A percentile compares a stretch with the other conserved stretches of the same genome.
Evolutionary conservation across 306 rosid species (phyloP).

Genomic region (Cucumis melo): DNA sequence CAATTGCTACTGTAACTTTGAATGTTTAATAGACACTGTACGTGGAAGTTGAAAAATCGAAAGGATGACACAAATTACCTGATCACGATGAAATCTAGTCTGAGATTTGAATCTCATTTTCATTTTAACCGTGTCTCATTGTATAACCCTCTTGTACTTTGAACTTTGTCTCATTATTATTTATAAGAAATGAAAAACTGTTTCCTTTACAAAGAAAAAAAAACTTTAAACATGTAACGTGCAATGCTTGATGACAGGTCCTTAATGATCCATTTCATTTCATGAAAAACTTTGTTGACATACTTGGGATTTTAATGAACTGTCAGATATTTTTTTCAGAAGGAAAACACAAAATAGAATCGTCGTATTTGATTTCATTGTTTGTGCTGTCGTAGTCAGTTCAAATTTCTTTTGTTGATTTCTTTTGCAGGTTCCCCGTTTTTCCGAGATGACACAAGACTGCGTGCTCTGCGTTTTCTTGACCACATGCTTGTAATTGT

Average conservation of each 20-base stretch:
- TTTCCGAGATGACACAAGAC: constrained; percentile 82
- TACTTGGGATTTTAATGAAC: not conserved
- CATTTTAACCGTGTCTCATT: not conserved
- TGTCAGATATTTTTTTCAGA: too few relatives aligned
- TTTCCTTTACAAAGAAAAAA: too few relatives aligned
- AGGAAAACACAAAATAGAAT: too few relatives aligned
- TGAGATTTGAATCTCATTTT: not conserved
- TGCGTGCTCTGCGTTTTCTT: constrained; percentile 98
- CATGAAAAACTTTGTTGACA: not conserved
- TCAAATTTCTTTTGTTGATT: constrained; percentile 2
- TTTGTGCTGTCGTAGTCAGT: not conserved
- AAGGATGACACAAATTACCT: not conserved
- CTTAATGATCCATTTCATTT: not conserved
- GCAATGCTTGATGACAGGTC: not conserved
- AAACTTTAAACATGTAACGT: not conserved
- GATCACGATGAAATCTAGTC: not conserved
- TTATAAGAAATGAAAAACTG: too few relatives aligned
- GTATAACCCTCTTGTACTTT: too few relatives aligned
- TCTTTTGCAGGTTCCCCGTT: constrained; percentile 71
- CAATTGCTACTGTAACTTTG: not conserved
- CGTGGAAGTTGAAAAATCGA: not conserved
- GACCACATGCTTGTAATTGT: constrained; percentile 95
- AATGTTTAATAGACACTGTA: not conserved
- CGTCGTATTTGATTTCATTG: not conserved
- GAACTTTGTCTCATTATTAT: too few relatives aligned